Base-by-base conservation (phyloP, 495 filamentous ascomycete genomes). In the Daldinia vernicosa region DNA sequence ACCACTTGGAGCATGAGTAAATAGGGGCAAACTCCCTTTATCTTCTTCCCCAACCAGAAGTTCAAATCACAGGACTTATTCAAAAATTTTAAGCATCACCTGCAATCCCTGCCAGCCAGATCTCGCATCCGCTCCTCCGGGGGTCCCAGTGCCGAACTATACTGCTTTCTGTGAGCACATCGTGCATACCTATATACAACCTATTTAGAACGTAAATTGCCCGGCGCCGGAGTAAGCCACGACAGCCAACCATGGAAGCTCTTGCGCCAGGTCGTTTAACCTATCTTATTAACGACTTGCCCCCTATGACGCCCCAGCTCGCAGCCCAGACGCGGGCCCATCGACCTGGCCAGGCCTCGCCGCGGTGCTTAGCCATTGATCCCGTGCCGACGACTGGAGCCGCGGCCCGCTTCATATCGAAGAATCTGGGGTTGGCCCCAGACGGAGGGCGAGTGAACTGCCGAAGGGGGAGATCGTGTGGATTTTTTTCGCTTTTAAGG, bases 341-440 rank as follows among this genome's bases (percentile, higher is more conserved):
- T 66, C 14, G 66, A 40, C 63, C 56, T 72, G 63, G 60, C 66
- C 52, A 68, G 54, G 12, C 15, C 22, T 58, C 22, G 30, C 32
- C n/a, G 43, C 43, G 37, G 47, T 39, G 32, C 54, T 59, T 63
- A 60, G 35, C 57, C 51, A 39, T 43, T 71, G n/a, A 26, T 63
- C 43, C 56, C 56, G 37, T 22, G 12, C 30, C 45, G 28, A 51
- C 27, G 62, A 45, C 53, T 70, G 71, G 71, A 63, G 66, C 63
- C 66, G 56, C 66, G 66, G 66, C 62, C 66, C 71, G 71, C 67
- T 64, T 71, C 63, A 70, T 74, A 67, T 70, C 67, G 52, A 43
- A 37, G 33, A 62, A 66, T 60, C 71, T 37, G 66, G 71, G 71
- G 71, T 53, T 52, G 14, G 45, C 12, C 14, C 28, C 19, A 60